These are phyloP conservation scores for Venturiaceae sp. DNA, from an alignment of 2,329 filamentous ascomycete species.

Conservation along the genomic window DNA sequence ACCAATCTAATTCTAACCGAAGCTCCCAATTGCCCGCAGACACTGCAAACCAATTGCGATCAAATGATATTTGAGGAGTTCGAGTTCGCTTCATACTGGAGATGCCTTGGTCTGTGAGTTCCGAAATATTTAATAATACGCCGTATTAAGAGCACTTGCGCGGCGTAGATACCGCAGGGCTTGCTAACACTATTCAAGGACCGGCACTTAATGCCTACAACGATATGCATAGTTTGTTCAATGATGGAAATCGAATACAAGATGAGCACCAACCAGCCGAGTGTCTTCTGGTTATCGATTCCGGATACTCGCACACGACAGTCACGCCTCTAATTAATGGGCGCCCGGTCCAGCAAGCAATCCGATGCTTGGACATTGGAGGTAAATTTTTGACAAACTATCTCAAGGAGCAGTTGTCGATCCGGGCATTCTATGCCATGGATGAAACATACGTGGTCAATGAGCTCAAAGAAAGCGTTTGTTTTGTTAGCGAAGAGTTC, in stretches of 20 bases:
- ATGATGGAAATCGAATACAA: not conserved
- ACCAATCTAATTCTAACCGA: slow-evolving; percentile 82
- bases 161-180: not conserved
- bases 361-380: slow-evolving; percentile 80
- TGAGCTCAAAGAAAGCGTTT: slow-evolving; percentile 86
- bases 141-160: not conserved
- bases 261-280: slow-evolving; percentile 48
- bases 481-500: slow-evolving; percentile 76
- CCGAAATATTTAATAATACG: not conserved
- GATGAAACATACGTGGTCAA: slow-evolving; percentile 91
- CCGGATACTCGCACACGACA: slow-evolving; percentile 87
- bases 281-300: slow-evolving; percentile 79
- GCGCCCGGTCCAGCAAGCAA: slow-evolving; percentile 66
- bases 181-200: slow-evolving; percentile 33
- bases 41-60: slow-evolving; percentile 81
- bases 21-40: slow-evolving; percentile 70
- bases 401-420: slow-evolving; percentile 77
- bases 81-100: slow-evolving; percentile 78
- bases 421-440: slow-evolving; percentile 90
- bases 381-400: slow-evolving; percentile 92
- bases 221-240: slow-evolving; percentile 59
- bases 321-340: slow-evolving; percentile 79
- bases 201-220: slow-evolving; percentile 74
- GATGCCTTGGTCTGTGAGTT: slow-evolving; percentile 53
- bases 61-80: slow-evolving; percentile 98